Conservation (phyloP, 208 protist species). For the Leishmania martiniquensis region DNA sequence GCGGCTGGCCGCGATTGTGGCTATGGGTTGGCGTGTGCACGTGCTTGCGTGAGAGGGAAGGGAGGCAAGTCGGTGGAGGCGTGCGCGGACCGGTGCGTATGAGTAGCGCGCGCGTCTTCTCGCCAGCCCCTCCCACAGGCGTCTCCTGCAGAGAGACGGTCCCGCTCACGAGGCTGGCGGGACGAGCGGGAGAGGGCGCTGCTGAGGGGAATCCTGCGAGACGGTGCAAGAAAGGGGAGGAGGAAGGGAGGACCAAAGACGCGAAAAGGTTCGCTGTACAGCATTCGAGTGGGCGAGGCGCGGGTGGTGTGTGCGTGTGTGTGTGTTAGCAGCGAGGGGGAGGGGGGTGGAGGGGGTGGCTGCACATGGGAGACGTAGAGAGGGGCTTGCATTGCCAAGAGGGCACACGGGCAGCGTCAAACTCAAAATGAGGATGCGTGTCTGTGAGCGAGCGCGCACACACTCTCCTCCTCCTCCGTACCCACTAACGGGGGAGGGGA, state of each 20-base stretch:
- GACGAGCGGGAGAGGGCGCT: neutral
- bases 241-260: neutral
- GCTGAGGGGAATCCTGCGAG: too few species aligned
- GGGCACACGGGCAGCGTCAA: too few species aligned
- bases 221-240: neutral
- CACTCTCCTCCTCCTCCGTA: too few species aligned
- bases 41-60: neutral
- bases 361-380: neutral
- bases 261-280: too few species aligned
- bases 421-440: too few species aligned
- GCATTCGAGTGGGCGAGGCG: neutral
- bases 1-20: neutral
- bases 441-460: too few species aligned
- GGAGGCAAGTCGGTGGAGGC: neutral
- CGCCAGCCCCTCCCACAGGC: neutral
- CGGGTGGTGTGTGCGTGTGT: too few species aligned
- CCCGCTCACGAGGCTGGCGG: neutral
- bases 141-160: neutral
- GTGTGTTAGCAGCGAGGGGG: too few species aligned
- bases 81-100: neutral
- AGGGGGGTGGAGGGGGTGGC: neutral
- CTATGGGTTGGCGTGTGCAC: too few species aligned
- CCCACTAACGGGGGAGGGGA: too few species aligned
- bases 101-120: neutral
- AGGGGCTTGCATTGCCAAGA: neutral